A percentile compares a stretch with the other conserved stretches of the same genome.
These are phyloP conservation scores for Cystobasidium ongulense DNA, from an alignment of 768 basidiomycete genomes.

Conservation along the genomic window DNA sequence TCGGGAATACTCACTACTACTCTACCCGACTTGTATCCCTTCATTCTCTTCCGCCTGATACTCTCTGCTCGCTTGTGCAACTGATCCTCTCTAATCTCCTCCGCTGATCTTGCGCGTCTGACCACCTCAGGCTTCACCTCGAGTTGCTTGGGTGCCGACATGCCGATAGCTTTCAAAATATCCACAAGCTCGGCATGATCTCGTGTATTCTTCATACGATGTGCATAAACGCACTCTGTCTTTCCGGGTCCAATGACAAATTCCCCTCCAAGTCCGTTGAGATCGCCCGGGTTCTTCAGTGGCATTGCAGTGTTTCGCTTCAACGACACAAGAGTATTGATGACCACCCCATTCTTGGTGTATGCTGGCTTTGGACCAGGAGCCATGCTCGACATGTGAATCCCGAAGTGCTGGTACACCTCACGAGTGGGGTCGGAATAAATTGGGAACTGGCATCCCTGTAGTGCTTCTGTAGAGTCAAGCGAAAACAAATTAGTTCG, in stretches of 20 bases:
- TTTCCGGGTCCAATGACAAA: conserved; percentile 22
- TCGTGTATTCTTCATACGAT: conserved; percentile 16
- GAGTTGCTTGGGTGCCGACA: background rate
- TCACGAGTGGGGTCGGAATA: conserved; percentile 9
- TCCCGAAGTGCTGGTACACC: conserved; percentile 2
- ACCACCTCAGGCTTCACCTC: background rate
- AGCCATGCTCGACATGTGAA: background rate
- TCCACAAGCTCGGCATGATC: conserved; percentile 22
- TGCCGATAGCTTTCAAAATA: conserved; percentile 21
- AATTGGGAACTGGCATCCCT: conserved; percentile 1
- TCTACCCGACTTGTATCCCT: too few species aligned
- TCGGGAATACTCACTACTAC: too few species aligned
- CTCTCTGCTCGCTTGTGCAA: too few species aligned
- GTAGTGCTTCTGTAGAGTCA: conserved; percentile 5
- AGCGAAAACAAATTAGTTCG: too few species aligned
- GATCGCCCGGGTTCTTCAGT: conserved; percentile 7
- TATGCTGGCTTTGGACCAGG: background rate
- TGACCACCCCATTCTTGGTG: conserved; percentile 10
- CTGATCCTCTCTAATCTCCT: too few species aligned
- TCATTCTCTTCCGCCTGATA: too few species aligned
- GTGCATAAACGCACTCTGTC: conserved; percentile 21
- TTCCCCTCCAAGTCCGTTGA: conserved; percentile 16
- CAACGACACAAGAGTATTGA: conserved; percentile 5
- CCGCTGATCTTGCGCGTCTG: background rate
- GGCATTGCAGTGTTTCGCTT: conserved; percentile 21